These are phyloP conservation scores for Hirsutella minnesotensis DNA, from an alignment of 2,329 filamentous ascomycete species.

Conservation along the genomic window DNA sequence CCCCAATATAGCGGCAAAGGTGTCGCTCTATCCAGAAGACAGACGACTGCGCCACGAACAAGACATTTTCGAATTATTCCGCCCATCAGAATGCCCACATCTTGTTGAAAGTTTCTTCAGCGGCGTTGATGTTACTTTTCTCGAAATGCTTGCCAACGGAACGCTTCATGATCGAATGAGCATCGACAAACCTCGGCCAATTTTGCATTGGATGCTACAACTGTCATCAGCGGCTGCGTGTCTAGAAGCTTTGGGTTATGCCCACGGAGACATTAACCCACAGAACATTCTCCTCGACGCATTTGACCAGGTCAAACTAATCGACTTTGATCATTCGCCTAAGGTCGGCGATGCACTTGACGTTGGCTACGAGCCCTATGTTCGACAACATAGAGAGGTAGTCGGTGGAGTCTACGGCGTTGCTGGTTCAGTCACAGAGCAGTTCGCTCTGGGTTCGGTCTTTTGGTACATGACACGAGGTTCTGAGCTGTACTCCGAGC, in stretches of 20 bases:
- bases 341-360: no score
- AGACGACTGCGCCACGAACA: constrained; percentile 6
- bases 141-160: constrained; percentile 6
- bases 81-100: constrained; percentile 3
- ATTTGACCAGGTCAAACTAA: constrained; percentile 7
- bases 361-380: no score
- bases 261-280: constrained; percentile 10
- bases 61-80: constrained; percentile 7
- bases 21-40: constrained; percentile 8
- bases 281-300: constrained; percentile 8
- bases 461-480: no score
- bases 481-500: no score
- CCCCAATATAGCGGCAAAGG: constrained; percentile 8
- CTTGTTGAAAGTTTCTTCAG: constrained; percentile 5
- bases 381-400: no score
- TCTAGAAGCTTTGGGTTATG: constrained; percentile 7
- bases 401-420: no score
- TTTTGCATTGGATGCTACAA: constrained; percentile 8
- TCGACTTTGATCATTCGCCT: constrained; percentile 9
- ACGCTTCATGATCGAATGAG: constrained; percentile 7
- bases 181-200: constrained; percentile 3
- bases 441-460: no score
- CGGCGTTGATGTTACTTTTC: constrained; percentile 7
- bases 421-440: no score
- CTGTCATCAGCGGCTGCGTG: constrained; percentile 6